Evolutionary conservation across 176 grass and related monocot species (phyloP), one percentile per base, ranked within the genome.

Genomic region (Triticum monococcum): DNA sequence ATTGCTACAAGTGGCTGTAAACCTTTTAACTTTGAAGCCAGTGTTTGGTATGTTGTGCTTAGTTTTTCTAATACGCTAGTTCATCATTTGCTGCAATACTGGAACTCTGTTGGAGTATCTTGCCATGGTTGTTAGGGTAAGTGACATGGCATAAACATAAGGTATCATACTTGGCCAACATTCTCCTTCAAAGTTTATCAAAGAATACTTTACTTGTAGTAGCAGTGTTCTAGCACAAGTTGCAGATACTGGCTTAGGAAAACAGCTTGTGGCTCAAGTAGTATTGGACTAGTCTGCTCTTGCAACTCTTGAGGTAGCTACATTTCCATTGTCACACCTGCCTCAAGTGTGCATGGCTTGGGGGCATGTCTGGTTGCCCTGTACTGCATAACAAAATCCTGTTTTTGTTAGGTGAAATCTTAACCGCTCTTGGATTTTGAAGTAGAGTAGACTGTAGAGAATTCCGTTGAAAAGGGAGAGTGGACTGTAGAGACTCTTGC

Each of bases 1-100:
- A 67, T 69, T 18, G 64, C 35, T 68, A 76, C 63, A 64, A 35
- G 82, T 61, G 66, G 23, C 45, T 80, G 9, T 80, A 77, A 61
- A 84, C 68, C 43, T 60, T 71, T 12, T 64, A 52, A 77, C 48
- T 56, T 38, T 64, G 6, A 63, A 63, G 13, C 25, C 26, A 77
- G 18, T 56, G 65, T 52, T 81, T 54, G 28, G 4, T 62, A 69
- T 83, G 38, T 37, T 11, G 10, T 75, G 68, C 43, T 85, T 81
- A 35, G 9, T 40, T 85, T 79, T 67, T 30, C 0, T 77, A 5
- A 76, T 57, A n/a, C 20, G 18, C 5, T 68, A 60, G 22, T 38
- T 72, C 52, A 48, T 72, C 37, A 41, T 66, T 68, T 32, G 17
- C 17, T 67, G 37, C 38, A 31, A 65, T 66, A 40, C 61, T 81